These are phyloP conservation scores for Chamaenerion angustifolium DNA, from an alignment of 345 rosid species.

Conservation along the genomic window DNA sequence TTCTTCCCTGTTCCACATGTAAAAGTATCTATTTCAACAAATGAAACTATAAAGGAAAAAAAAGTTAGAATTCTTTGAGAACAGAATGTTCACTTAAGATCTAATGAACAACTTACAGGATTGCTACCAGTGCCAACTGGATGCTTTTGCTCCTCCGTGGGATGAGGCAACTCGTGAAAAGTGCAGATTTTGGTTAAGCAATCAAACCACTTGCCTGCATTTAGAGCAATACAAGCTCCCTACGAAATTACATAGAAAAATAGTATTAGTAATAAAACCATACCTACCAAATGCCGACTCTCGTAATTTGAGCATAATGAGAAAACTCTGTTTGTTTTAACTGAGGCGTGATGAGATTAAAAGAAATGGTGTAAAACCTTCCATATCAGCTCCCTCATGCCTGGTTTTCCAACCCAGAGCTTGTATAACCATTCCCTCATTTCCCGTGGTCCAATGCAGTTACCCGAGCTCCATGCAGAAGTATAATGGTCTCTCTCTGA, in stretches of 20 bases:
- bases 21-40: too few relatives aligned
- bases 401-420: conserved; percentile 77
- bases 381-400: conserved; percentile 68
- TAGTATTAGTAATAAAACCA: conserved; percentile 1
- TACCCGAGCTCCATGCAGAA: conserved; percentile 74
- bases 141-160: conserved; percentile 60
- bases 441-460: conserved; percentile 87
- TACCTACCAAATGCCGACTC: neutral
- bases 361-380: conserved; percentile 35
- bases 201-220: conserved; percentile 82
- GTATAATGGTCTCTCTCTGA: conserved; percentile 79
- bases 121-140: conserved; percentile 95
- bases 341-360: too few relatives aligned
- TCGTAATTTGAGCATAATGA: too few relatives aligned
- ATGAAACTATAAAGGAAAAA: too few relatives aligned
- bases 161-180: conserved; percentile 52
- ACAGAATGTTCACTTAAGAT: neutral
- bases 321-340: too few relatives aligned
- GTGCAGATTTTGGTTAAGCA: conserved; percentile 52
- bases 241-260: conserved; percentile 13
- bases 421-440: conserved; percentile 82
- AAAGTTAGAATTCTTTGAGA: neutral
- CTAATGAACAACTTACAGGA: conserved; percentile 42
- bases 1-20: too few relatives aligned
- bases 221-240: conserved; percentile 88